Evolutionary conservation across 2,329 filamentous ascomycete genomes (phyloP), one percentile per base, ranked within the genome.

Genomic region (Monilinia fructicola): DNA sequence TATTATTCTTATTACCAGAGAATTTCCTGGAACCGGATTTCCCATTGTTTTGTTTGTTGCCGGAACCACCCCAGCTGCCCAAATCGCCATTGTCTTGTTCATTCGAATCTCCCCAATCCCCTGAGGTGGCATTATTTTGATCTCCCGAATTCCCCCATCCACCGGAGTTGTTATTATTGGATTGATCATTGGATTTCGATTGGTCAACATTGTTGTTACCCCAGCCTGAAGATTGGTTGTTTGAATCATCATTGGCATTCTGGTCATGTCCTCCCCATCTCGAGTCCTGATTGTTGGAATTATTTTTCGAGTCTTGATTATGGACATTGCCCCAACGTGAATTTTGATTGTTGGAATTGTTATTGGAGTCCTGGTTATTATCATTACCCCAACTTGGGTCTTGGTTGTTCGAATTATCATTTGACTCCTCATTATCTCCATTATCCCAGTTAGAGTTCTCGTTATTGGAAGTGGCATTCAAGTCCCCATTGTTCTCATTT

Each of bases 351-450:
- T 56, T 48, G 6, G 42, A 59, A 4, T n/a, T 44, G 26, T 61
- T 64, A 64, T 67, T 60, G n/a, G 63, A 68, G 40, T 64, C 62
- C n/a, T 62, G 59, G 23, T 69, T 68, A 65, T 65, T 66, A 64
- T 65, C 63, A 21, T 61, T 61, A 42, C 63, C 66, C 56, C 55
- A 58, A 50, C 56, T 26, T 1, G 48, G 35, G 31, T 50, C 26
- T 28, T 64, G 62, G 6, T 64, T 67, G 50, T 60, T 54, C 16
- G 48, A 53, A 2, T 28, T 46, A 44, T 54, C 48, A 14, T 66
- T 67, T 11, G 38, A 31, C 2, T 42, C 11, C 31, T 64, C 53
- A 35, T 64, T 56, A 10, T 64, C 11, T 14, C 38, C 26, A n/a
- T 55, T 58, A 16, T n/a, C 53, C 62, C 62, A 64, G 11, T 38